phyloP scores from a whole-genome alignment of 805 yeast species.

The Yamadazyma kitorensis region DNA sequence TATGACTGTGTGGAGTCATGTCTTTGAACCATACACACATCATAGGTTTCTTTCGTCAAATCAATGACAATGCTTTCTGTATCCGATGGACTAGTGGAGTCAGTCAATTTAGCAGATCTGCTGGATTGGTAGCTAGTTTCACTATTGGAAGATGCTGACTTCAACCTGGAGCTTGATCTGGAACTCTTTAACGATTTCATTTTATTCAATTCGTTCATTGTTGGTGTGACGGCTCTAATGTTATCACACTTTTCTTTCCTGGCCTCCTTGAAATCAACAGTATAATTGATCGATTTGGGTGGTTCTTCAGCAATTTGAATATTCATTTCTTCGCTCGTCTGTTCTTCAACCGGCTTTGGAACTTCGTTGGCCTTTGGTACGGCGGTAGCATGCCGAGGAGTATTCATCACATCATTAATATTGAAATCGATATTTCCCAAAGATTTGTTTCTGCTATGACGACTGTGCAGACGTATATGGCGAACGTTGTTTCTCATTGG shows the following conservation, averaged over 20 bases:
- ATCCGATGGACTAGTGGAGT: conserved; percentile 30
- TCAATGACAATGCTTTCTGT: conserved; percentile 40
- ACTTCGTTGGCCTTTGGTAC: background rate
- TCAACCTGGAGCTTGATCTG: conserved; percentile 6
- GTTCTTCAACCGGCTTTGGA: background rate
- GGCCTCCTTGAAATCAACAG: conserved; percentile 38
- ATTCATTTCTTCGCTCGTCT: conserved; percentile 8
- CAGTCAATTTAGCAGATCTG: conserved; percentile 17
- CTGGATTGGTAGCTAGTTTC: conserved; percentile 29
- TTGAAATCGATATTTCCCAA: conserved; percentile 32
- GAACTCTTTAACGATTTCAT: conserved; percentile 6
- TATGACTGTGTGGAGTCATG: conserved; percentile 35
- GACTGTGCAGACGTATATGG: conserved; percentile 11
- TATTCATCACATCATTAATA: conserved; percentile 10
- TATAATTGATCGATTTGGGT: conserved; percentile 34
- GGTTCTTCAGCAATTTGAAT: conserved; percentile 34
- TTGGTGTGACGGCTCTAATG: conserved; percentile 7
- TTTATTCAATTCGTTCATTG: conserved; percentile 10
- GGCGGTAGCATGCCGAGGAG: background rate
- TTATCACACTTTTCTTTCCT: conserved; percentile 6
- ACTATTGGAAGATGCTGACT: conserved; percentile 13
- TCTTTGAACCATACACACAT: conserved; percentile 35
- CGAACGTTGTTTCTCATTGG: conserved; percentile 13
- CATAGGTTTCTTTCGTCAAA: conserved; percentile 39
- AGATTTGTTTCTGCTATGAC: conserved; percentile 39